Evolutionary conservation across 2,329 filamentous ascomycete genomes (phyloP).

Genomic region (Pestalotiopsis sp.): DNA sequence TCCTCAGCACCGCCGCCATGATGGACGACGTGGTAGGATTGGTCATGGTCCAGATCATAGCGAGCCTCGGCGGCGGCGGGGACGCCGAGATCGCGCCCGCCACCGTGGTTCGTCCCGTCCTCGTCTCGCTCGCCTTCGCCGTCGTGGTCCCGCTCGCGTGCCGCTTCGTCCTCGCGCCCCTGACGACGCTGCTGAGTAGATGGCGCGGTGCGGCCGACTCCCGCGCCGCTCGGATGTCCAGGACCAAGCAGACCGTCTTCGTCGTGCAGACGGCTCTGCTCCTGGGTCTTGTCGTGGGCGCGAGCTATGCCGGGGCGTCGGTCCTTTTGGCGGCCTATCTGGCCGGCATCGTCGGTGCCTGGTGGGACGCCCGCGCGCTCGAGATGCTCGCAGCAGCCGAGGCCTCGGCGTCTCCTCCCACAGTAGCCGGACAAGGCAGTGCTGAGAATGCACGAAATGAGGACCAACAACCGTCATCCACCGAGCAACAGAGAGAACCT

Average conservation of each 20-base stretch:
- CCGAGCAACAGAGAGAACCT: not conserved
- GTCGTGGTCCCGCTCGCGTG: conserved; percentile 49
- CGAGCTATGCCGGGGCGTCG: conserved; percentile 64
- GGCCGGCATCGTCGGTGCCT: conserved; percentile 59
- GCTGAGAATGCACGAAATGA: not conserved
- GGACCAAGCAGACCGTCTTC: conserved; percentile 38
- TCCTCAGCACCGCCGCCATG: conserved; percentile 75
- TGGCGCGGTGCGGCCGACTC: conserved; percentile 23
- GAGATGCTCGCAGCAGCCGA: not conserved
- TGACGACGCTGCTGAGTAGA: conserved; percentile 37
- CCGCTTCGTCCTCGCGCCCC: conserved; percentile 44
- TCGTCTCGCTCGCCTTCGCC: conserved; percentile 55
- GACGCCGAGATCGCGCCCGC: conserved; percentile 27
- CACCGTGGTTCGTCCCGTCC: conserved; percentile 45
- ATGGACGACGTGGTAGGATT: conserved; percentile 80
- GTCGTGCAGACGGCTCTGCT: conserved; percentile 52
- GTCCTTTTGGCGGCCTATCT: conserved; percentile 66
- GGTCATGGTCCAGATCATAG: conserved; percentile 77
- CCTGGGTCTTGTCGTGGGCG: conserved; percentile 48
- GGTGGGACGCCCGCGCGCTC: conserved; percentile 52
- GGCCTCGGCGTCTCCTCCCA: not conserved
- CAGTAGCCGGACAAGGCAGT: not conserved
- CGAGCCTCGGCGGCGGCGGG: conserved; percentile 54
- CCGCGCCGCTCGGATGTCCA: conserved; percentile 27
- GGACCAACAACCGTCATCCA: not conserved